These are phyloP conservation scores for Anisodus tanguticus DNA, from an alignment of 257 asterid species.

Conservation along the genomic window DNA sequence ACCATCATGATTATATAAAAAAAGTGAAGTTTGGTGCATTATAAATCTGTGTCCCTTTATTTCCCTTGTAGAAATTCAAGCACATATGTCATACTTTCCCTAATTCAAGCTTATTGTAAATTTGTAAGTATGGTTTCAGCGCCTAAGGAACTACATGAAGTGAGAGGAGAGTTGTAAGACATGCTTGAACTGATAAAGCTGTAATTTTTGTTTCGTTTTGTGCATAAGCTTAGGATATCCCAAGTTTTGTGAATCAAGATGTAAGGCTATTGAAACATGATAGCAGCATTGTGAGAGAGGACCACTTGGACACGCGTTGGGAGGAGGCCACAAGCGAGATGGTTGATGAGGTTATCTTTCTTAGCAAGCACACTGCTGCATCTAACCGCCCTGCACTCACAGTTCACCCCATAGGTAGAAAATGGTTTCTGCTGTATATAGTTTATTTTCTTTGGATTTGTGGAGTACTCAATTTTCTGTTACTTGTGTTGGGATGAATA, in stretches of 20 bases:
- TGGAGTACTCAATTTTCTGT: not conserved
- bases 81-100: not conserved
- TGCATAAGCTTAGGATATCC: conserved; percentile 35
- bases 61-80: not conserved
- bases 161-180: not conserved
- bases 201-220: conserved; percentile 9
- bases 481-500: conserved; percentile 8
- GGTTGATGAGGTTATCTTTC: conserved; percentile 46
- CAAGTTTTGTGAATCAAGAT: conserved; percentile 43
- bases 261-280: conserved; percentile 46
- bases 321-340: conserved; percentile 42
- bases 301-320: conserved; percentile 43
- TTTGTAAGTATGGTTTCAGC: not conserved
- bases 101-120: not conserved
- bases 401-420: conserved; percentile 46
- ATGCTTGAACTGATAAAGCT: conserved; percentile 1
- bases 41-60: not conserved
- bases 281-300: conserved; percentile 43
- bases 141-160: not conserved
- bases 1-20: too few relatives aligned
- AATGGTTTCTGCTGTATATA: not conserved
- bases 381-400: conserved; percentile 50
- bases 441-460: not conserved
- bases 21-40: not conserved
- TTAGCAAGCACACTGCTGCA: conserved; percentile 45